Conservation (phyloP, 345 rosid species). For the Linum tenue region DNA sequence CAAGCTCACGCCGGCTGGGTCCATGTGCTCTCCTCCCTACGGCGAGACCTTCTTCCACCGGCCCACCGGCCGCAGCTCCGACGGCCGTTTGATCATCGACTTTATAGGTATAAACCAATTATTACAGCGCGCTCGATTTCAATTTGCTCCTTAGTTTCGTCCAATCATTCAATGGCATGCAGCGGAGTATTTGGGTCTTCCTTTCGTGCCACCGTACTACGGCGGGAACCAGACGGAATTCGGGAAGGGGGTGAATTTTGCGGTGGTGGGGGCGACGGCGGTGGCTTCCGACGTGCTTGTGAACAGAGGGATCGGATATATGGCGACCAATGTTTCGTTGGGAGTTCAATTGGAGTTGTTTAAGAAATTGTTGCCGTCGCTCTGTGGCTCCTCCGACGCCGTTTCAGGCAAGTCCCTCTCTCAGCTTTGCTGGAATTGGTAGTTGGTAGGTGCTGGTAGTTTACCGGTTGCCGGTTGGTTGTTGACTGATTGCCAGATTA, state of each 20-base stretch:
- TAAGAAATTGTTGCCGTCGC: conserved; percentile 32
- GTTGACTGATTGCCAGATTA: too few relatives aligned
- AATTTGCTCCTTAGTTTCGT: too few relatives aligned
- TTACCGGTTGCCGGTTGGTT: too few relatives aligned
- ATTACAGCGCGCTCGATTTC: too few relatives aligned
- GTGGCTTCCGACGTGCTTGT: conserved; percentile 23
- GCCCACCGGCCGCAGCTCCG: neutral
- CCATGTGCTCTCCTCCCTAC: neutral
- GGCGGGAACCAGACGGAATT: conserved; percentile 22
- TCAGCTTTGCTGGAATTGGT: too few relatives aligned
- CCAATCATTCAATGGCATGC: too few relatives aligned
- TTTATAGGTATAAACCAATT: neutral
- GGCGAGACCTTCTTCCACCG: neutral
- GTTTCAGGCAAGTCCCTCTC: conserved; percentile 15
- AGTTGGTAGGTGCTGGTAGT: too few relatives aligned
- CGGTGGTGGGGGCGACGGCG: conserved; percentile 44
- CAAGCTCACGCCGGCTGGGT: neutral
- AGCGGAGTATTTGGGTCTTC: conserved; percentile 38
- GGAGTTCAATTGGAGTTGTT: conserved; percentile 31
- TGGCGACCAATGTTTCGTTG: conserved; percentile 25
- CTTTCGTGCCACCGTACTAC: conserved; percentile 29
- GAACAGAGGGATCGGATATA: conserved; percentile 22
- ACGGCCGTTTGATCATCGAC: neutral
- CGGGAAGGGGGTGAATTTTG: conserved; percentile 39
- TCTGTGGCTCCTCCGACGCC: conserved; percentile 15